Conservation (phyloP, 495 filamentous ascomycete species). For the Tuber magnatum region DNA sequence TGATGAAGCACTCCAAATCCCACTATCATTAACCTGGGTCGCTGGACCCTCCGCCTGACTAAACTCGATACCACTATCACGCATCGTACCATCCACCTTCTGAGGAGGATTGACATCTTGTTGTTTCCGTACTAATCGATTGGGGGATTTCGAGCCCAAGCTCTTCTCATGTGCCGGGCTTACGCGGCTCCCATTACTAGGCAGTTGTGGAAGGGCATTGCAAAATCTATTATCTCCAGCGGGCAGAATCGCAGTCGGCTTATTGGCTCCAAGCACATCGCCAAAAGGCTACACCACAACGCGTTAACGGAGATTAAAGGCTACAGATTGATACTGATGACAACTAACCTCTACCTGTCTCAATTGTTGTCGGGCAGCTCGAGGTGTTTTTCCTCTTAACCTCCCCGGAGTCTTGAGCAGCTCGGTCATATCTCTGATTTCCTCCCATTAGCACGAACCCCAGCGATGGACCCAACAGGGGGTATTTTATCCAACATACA, state of each 20-base stretch:
- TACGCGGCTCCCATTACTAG: conserved; percentile 14
- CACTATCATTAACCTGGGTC: conserved; percentile 24
- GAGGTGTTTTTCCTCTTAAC: conserved; percentile 84
- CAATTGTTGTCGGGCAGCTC: conserved; percentile 63
- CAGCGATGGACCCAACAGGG: neutral
- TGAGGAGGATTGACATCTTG: conserved; percentile 18
- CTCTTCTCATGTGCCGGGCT: conserved; percentile 6
- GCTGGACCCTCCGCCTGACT: conserved; percentile 12
- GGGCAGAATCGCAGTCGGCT: conserved; percentile 47
- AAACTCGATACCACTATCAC: conserved; percentile 21
- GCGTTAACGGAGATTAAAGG: conserved; percentile 17
- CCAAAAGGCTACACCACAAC: conserved; percentile 59
- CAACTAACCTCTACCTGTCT: conserved; percentile 6
- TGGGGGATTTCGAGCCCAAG: conserved; percentile 23
- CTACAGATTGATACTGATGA: neutral
- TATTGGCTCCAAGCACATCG: conserved; percentile 65
- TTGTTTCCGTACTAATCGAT: conserved; percentile 21
- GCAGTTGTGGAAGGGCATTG: conserved; percentile 24
- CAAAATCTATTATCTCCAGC: conserved; percentile 46
- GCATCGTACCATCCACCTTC: conserved; percentile 9
- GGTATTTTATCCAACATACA: conserved; percentile 51
- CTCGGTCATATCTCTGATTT: conserved; percentile 69
- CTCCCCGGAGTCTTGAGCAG: conserved; percentile 96
- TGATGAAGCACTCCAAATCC: conserved; percentile 35
- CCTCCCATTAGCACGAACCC: conserved; percentile 19